Evolutionary conservation across 225 moss, liverwort and hornwort genomes (phyloP).

Genomic region (Rhytidiadelphus loreus): DNA sequence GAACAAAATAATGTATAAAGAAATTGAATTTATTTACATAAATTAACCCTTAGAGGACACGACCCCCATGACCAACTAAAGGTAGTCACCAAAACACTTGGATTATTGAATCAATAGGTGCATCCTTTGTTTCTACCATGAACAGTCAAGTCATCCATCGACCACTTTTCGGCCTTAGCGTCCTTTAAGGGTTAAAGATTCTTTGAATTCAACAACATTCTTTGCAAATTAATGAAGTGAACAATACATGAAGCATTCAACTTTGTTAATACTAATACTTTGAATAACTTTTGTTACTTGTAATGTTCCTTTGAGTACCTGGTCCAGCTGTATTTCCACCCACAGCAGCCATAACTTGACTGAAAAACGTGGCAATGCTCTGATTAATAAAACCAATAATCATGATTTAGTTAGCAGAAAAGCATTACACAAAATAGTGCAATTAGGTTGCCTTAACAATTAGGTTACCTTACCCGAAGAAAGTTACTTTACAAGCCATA

Average conservation of each 20-base stretch:
- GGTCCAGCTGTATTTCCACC: constrained; percentile 98
- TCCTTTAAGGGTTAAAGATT: neutral
- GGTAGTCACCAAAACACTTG: too few species aligned
- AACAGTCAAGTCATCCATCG: too few species aligned
- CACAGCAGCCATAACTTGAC: constrained; percentile 98
- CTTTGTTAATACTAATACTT: neutral
- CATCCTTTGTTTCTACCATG: too few species aligned
- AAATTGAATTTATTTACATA: neutral
- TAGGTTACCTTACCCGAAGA: too few species aligned
- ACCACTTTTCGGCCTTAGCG: too few species aligned
- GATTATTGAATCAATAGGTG: too few species aligned
- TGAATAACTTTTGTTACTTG: neutral
- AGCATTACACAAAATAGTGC: neutral
- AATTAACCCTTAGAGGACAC: too few species aligned
- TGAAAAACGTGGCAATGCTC: constrained; percentile 96
- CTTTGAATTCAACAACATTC: neutral
- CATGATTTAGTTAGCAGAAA: neutral
- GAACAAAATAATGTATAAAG: neutral
- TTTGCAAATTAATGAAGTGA: neutral
- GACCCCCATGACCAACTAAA: too few species aligned
- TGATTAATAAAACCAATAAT: constrained; percentile 15
- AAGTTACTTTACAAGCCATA: too few species aligned
- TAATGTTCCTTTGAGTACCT: constrained; percentile 25
- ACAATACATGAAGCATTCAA: neutral
- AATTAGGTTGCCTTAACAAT: too few species aligned